Base-by-base conservation (phyloP, 371 early-diverging fungal genomes). In the Mitosporidium daphniae region DNA sequence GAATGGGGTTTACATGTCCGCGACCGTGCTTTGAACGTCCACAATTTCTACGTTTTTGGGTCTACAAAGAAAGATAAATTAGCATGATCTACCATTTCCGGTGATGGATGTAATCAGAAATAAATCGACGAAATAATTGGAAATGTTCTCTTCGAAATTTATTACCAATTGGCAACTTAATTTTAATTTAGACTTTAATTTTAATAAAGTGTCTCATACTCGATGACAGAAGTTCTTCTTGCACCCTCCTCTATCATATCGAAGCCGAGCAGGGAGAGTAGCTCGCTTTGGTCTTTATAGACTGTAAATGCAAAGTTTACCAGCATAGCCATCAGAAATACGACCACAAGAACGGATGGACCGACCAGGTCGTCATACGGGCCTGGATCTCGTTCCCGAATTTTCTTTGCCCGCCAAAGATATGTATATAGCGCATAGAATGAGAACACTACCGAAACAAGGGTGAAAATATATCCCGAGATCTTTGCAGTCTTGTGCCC, bases 11-110 rank as follows among this genome's bases (percentile, higher is more conserved):
- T 47, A 62, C 66, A 61, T 84, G 77, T 44, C 95, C 95, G 51
- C 95, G 77, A 40, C 84, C 84, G 46, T 71, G 57, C 66, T 91
- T 91, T 58, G 61, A 59, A 51, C 93, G 73, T 57, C 95, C 95
- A 57, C 77, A 59, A 54, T 89, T 94, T 57, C 84, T 67, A 60
- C 95, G 67, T 59, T 94, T 94, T 52, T 53, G 43, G 44, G 78
- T 78, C 78, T 11, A 24, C n/a, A n/a, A n/a, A n/a, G n/a, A n/a
- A n/a, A n/a, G n/a, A n/a, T n/a, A n/a, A n/a, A n/a, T n/a, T n/a
- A n/a, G n/a, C n/a, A n/a, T n/a, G n/a, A n/a, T n/a, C n/a, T n/a
- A n/a, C n/a, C n/a, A n/a, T n/a, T n/a, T n/a, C n/a, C n/a, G n/a
- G n/a, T n/a, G n/a, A n/a, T n/a, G n/a, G n/a, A n/a, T n/a, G n/a